These are phyloP conservation scores for Phialophora verrucosa DNA, from an alignment of 2,329 filamentous ascomycete species.

Conservation along the genomic window DNA sequence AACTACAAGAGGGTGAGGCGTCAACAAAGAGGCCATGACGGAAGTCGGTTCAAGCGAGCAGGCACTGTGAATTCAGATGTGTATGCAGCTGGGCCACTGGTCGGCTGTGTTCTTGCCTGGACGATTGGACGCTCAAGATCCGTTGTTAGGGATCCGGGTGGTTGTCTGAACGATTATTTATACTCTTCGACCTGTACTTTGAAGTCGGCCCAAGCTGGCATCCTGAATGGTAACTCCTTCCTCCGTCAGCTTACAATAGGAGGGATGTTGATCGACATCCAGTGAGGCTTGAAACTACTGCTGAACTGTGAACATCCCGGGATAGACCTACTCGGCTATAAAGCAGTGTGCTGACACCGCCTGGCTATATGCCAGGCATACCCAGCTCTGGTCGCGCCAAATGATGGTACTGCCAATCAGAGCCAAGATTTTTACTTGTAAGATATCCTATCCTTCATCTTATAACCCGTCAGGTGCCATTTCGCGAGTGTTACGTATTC, in stretches of 20 bases:
- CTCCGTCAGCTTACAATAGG: not conserved
- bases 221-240: not conserved
- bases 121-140: not conserved
- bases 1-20: conserved; percentile 8
- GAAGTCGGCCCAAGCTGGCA: not conserved
- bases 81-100: not conserved
- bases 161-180: not conserved
- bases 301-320: not conserved
- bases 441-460: not conserved
- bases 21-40: not conserved
- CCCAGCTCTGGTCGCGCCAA: not conserved
- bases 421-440: not conserved
- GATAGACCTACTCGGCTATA: not conserved
- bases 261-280: not conserved
- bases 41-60: not conserved
- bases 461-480: not conserved
- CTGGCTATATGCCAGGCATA: not conserved
- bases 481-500: not conserved
- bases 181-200: not conserved
- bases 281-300: not conserved
- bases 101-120: not conserved
- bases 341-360: not conserved
- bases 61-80: not conserved
- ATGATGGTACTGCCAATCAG: not conserved
- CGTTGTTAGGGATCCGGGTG: not conserved